Evolutionary conservation across 192 early-diverging fungal genomes (phyloP).

Genomic region (Diversispora epigaea): DNA sequence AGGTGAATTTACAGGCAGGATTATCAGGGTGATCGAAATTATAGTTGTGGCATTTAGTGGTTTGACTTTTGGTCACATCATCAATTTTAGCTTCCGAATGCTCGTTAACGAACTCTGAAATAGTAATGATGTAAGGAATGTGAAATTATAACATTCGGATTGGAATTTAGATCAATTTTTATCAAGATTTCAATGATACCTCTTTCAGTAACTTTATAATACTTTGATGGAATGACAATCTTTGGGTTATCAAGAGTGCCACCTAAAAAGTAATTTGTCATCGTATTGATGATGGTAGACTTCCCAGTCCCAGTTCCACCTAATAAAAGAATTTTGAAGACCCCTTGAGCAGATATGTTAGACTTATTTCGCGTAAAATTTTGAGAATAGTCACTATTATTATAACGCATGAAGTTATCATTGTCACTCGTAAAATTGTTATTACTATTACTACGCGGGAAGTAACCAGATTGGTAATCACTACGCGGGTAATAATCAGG

Average conservation of each 20-base stretch:
- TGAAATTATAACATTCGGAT: background rate
- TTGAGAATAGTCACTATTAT: background rate
- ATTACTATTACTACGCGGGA: background rate
- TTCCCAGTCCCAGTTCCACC: conserved; percentile 11
- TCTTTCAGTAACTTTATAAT: conserved; percentile 19
- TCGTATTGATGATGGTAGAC: conserved; percentile 16
- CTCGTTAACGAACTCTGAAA: conserved; percentile 2
- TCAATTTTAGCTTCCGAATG: background rate
- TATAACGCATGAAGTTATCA: background rate
- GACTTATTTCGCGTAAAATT: background rate
- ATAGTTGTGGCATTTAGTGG: background rate
- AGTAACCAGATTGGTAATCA: too few species aligned
- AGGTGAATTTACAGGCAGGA: conserved; percentile 4
- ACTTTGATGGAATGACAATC: conserved; percentile 6
- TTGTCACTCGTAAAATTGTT: too few species aligned
- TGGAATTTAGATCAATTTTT: background rate
- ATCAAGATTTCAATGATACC: background rate
- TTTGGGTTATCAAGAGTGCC: conserved; percentile 12
- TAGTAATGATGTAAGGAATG: background rate
- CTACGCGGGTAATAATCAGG: too few species aligned
- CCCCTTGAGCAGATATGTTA: background rate
- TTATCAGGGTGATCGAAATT: conserved; percentile 6
- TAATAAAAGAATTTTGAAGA: conserved; percentile 29
- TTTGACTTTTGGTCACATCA: conserved; percentile 23
- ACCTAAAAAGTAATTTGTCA: conserved; percentile 19